These are phyloP conservation scores for Thinopyrum obtusiflorum DNA, from an alignment of 202 grass and related monocot genomes.

Conservation along the genomic window DNA sequence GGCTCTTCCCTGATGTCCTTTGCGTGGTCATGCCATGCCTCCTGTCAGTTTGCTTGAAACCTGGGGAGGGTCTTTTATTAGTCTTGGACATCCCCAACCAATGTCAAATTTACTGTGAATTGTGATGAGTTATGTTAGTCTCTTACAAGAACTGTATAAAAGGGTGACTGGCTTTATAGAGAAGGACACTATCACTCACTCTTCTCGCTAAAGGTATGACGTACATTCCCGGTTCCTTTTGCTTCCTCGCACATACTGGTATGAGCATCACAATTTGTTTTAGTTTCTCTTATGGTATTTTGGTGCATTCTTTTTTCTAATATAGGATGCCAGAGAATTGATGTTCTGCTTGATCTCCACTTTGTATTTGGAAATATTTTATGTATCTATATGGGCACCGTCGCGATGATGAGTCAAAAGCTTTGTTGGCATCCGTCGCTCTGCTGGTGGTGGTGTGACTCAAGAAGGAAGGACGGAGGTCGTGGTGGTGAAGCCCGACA, in stretches of 20 bases:
- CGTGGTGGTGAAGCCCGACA: too few species aligned
- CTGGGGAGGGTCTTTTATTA: slow-evolving; percentile 7
- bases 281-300: slow-evolving; percentile 20
- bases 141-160: slow-evolving; percentile 22
- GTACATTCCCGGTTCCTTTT: slow-evolving; percentile 5
- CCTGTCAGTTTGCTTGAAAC: too few species aligned
- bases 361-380: slow-evolving; percentile 14
- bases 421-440: too few species aligned
- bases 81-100: slow-evolving; percentile 11
- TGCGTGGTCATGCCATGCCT: too few species aligned
- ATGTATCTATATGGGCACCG: not conserved
- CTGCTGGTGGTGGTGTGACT: too few species aligned
- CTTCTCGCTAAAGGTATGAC: slow-evolving; percentile 25
- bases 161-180: not conserved
- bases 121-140: not conserved
- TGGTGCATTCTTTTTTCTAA: not conserved
- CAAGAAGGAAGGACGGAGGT: too few species aligned
- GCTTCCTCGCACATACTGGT: slow-evolving; percentile 9
- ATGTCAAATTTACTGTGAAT: slow-evolving; percentile 20
- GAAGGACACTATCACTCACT: not conserved
- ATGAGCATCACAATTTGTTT: not conserved
- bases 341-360: slow-evolving; percentile 8
- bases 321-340: not conserved
- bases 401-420: too few species aligned
- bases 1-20: too few species aligned